phyloP scores from a whole-genome alignment of 1,284 basidiomycete species.

The Grifola frondosa region DNA sequence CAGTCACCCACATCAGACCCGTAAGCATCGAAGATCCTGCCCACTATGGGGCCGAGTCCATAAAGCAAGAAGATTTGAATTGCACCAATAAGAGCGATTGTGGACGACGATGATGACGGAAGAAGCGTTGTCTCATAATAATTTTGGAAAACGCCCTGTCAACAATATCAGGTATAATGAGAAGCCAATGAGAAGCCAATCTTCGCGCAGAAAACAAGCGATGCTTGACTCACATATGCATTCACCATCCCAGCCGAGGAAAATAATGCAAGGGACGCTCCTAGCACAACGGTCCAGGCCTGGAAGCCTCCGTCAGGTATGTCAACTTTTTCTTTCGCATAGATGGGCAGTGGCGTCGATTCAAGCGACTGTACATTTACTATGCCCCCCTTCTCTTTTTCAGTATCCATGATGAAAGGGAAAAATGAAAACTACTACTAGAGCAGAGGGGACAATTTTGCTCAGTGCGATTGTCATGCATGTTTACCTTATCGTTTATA shows the following conservation, averaged over 20 bases:
- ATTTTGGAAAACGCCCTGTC: constrained; percentile 40
- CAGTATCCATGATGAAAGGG: background rate
- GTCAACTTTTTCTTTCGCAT: constrained; percentile 7
- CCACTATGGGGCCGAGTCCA: constrained; percentile 30
- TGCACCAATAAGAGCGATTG: constrained; percentile 45
- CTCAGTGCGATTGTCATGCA: too few species aligned
- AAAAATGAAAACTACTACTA: too few species aligned
- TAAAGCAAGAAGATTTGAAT: constrained; percentile 43
- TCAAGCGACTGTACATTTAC: too few species aligned
- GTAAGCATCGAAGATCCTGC: constrained; percentile 40
- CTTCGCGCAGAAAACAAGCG: constrained; percentile 1
- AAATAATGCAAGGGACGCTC: constrained; percentile 31
- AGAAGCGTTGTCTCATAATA: constrained; percentile 41
- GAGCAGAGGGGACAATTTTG: too few species aligned
- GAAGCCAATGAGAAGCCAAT: too few species aligned
- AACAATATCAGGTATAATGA: background rate
- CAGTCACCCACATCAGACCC: constrained; percentile 15
- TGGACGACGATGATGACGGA: constrained; percentile 33
- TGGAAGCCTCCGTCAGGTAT: constrained; percentile 31
- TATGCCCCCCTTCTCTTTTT: background rate
- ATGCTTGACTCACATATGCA: constrained; percentile 29
- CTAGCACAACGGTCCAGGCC: constrained; percentile 33
- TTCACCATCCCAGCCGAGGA: constrained; percentile 36
- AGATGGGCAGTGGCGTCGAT: background rate
- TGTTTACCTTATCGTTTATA: too few species aligned